Percentiles rank a stretch among this genome's conserved stretches.
Evolutionary conservation across 192 early-diverging fungal species (phyloP).

Genomic region (Coemansia furcata): DNA sequence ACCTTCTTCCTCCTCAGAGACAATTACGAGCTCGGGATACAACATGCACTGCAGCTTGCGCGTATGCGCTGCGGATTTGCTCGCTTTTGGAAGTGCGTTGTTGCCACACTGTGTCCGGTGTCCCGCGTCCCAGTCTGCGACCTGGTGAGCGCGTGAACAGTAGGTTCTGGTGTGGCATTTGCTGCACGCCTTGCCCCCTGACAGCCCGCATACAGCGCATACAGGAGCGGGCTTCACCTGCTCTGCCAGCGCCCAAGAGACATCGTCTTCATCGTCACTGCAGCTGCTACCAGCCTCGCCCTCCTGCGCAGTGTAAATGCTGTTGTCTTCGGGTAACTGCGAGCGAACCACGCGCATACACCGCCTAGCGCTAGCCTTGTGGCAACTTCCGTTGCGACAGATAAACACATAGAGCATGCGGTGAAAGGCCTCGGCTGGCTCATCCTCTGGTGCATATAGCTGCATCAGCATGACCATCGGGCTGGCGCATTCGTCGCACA

Average conservation of each 20-base stretch:
- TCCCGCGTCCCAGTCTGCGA: constrained; percentile 76
- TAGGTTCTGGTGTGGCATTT: constrained; percentile 72
- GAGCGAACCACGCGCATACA: constrained; percentile 84
- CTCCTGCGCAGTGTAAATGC: constrained; percentile 50
- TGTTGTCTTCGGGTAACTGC: constrained; percentile 75
- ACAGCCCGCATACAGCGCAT: constrained; percentile 72
- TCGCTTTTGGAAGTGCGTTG: not conserved
- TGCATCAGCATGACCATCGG: constrained; percentile 81
- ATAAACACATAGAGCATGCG: constrained; percentile 89
- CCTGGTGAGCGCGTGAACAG: constrained; percentile 84
- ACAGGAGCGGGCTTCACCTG: constrained; percentile 31
- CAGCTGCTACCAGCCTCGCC: constrained; percentile 13
- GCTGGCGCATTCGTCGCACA: constrained; percentile 70
- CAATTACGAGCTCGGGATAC: constrained; percentile 66
- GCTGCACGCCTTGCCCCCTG: constrained; percentile 74
- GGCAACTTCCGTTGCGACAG: constrained; percentile 86
- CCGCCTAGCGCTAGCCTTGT: constrained; percentile 53
- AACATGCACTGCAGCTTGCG: constrained; percentile 31
- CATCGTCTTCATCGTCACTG: constrained; percentile 26
- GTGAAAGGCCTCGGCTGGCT: constrained; percentile 81
- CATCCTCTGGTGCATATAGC: constrained; percentile 92
- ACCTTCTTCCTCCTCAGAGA: constrained; percentile 61
- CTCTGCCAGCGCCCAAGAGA: constrained; percentile 19
- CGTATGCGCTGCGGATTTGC: constrained; percentile 14
- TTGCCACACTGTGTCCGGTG: constrained; percentile 59